These are phyloP conservation scores for Macadamia tetraphylla DNA, from an alignment of 164 flowering plant species.

Conservation along the genomic window DNA sequence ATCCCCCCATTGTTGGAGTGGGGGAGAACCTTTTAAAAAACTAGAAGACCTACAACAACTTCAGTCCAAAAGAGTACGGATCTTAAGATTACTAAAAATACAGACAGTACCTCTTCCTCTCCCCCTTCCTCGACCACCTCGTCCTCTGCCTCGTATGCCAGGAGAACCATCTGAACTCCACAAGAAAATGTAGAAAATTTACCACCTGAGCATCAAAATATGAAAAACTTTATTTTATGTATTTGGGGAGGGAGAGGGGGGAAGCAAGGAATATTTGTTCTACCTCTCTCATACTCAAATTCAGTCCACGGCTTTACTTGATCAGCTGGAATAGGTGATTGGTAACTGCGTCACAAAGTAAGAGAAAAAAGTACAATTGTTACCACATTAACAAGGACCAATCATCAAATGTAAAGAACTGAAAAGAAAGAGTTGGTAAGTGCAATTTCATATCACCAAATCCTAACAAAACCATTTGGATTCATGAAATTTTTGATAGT, in stretches of 20 bases:
- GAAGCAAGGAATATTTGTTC: neutral
- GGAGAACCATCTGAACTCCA: constrained; percentile 29
- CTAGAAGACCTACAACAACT: too few species aligned
- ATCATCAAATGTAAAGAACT: neutral
- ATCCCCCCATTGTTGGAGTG: too few species aligned
- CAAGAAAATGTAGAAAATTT: neutral
- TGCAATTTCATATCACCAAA: neutral
- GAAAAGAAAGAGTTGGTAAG: neutral
- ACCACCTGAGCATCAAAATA: too few species aligned
- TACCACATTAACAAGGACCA: neutral
- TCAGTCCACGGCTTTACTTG: constrained; percentile 54
- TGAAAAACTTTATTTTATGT: too few species aligned
- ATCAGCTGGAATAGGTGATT: constrained; percentile 55
- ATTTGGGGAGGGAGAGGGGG: too few species aligned
- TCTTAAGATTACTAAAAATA: neutral
- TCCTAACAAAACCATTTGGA: neutral
- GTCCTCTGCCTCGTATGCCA: constrained; percentile 30
- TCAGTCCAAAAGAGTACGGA: too few species aligned
- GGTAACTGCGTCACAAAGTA: constrained; percentile 35
- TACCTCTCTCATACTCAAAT: constrained; percentile 53
- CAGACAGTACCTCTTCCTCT: constrained; percentile 31
- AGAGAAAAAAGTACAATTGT: neutral
- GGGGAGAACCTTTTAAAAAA: too few species aligned
- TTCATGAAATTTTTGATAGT: too few species aligned
- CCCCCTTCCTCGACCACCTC: constrained; percentile 26